Conservation (phyloP, 768 basidiomycete species). For the Roridomyces roridus region DNA sequence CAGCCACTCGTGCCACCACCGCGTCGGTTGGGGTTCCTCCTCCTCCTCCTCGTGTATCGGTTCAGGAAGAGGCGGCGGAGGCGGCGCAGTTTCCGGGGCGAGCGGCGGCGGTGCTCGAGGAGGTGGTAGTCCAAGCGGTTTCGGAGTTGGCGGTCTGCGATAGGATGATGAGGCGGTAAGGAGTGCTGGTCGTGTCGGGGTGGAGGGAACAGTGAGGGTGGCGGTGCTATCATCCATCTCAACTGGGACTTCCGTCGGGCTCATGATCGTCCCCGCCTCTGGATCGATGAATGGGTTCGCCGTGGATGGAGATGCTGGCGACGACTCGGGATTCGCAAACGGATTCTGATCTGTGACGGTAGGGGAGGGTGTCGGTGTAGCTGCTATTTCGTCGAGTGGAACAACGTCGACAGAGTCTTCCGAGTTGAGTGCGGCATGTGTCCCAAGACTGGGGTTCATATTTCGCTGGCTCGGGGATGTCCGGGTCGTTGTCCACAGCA, state of each 20-base stretch:
- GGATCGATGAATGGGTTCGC: constrained; percentile 58
- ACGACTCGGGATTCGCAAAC: constrained; percentile 52
- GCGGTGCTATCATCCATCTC: constrained; percentile 12
- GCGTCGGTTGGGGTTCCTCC: constrained; percentile 43
- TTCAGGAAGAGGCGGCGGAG: too few species aligned
- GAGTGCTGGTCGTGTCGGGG: constrained; percentile 31
- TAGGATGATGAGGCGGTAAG: constrained; percentile 29
- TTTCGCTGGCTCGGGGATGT: constrained; percentile 32
- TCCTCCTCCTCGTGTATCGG: constrained; percentile 35
- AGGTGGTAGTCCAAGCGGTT: constrained; percentile 66
- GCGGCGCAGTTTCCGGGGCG: constrained; percentile 32
- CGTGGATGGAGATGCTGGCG: too few species aligned
- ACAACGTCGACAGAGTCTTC: constrained; percentile 59
- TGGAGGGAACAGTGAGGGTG: background rate
- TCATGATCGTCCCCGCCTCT: constrained; percentile 32
- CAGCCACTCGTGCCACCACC: constrained; percentile 90
- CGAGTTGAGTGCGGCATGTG: constrained; percentile 54
- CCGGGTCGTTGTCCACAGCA: constrained; percentile 59
- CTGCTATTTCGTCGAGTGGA: constrained; percentile 59
- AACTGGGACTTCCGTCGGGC: constrained; percentile 26
- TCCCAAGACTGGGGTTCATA: constrained; percentile 39
- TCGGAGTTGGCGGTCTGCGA: constrained; percentile 50
- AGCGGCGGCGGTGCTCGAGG: constrained; percentile 63
- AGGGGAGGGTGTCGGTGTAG: constrained; percentile 46
- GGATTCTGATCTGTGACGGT: constrained; percentile 47